Evolutionary conservation across 805 yeast genomes (phyloP), one percentile per base, ranked within the genome.

Genomic region (Starmerella riodocensis): DNA sequence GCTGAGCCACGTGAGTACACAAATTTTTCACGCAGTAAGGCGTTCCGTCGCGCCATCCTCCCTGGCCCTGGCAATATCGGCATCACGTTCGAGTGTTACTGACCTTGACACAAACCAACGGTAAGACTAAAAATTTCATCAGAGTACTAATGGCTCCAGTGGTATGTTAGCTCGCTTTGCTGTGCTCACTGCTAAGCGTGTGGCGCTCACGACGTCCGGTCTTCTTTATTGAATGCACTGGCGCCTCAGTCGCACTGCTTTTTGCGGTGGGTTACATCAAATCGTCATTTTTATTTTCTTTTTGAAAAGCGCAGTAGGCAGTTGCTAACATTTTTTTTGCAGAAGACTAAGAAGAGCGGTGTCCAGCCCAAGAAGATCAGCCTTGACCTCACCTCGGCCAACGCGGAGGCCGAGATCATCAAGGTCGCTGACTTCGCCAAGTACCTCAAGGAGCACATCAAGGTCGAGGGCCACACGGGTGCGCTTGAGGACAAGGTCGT

Each of bases 361-460:
- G 73, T 76, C 75, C 77, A 76, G 71, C 70, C 78, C 45, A 56
- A 56, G 66, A 78, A 80, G 72, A 84, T 80, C 74, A 80, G 81
- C 62, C 88, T 91, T 64, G 97, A 88, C 74, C 84, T 80, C 64
- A 78, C 95, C 53, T 91, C 91, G 65, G 83, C 95, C 51, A 93
- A 93, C 66, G 94, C 95, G 72, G 85, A 85, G 64, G 93, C 83
- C 67, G 83, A 82, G 70, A 93, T 86, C 74, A 93, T 88, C 65
- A 97, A 91, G 79, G 91, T 93, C 67, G 80, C 91, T 64, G 78
- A 93, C 60, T 85, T 88, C 78, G 93, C 83, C 63, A 88, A 91
- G 76, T 91, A 78, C 88, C 79, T 91, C 70, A 76, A 80, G 67
- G 97, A 91, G 74, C 94, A 84, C 84, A 88, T 91, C 83, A 91